Percentiles rank a stretch among this genome's conserved stretches.
Conservation (phyloP, 257 asterid species). For the Ophiorrhiza pumila region DNA sequence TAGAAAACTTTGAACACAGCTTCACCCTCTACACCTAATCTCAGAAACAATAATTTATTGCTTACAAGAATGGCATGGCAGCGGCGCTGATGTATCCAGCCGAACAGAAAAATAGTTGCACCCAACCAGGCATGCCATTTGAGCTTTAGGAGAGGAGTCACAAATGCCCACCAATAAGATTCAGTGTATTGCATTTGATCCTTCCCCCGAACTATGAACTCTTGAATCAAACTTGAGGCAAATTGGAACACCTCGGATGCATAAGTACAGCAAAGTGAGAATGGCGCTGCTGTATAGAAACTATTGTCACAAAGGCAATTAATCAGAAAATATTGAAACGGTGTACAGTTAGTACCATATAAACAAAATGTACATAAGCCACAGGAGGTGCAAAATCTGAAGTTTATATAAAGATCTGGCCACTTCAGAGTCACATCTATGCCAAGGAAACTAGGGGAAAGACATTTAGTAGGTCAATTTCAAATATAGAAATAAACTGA, state of each 20-base stretch:
- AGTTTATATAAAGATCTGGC: not conserved
- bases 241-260: conserved; percentile 52
- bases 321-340: conserved; percentile 13
- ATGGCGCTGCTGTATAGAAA: conserved; percentile 81
- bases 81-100: conserved; percentile 74
- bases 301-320: conserved; percentile 41
- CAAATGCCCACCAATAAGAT: conserved; percentile 42
- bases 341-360: not conserved
- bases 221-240: conserved; percentile 38
- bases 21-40: not conserved
- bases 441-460: not conserved
- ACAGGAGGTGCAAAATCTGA: not conserved
- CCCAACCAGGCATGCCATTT: conserved; percentile 80
- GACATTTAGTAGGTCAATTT: not conserved
- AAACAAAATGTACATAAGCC: not conserved
- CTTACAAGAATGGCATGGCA: conserved; percentile 89
- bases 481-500: not conserved
- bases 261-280: conserved; percentile 68
- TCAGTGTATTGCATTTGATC: conserved; percentile 44
- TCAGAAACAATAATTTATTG: conserved; percentile 1
- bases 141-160: conserved; percentile 59
- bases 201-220: conserved; percentile 64
- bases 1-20: not conserved
- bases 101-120: conserved; percentile 61
- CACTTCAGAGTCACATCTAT: not conserved